A percentile compares a stretch with the other conserved stretches of the same genome.
These are phyloP conservation scores for Fusarium neocosmosporiellum DNA, from an alignment of 2,329 filamentous ascomycete genomes.

Conservation along the genomic window DNA sequence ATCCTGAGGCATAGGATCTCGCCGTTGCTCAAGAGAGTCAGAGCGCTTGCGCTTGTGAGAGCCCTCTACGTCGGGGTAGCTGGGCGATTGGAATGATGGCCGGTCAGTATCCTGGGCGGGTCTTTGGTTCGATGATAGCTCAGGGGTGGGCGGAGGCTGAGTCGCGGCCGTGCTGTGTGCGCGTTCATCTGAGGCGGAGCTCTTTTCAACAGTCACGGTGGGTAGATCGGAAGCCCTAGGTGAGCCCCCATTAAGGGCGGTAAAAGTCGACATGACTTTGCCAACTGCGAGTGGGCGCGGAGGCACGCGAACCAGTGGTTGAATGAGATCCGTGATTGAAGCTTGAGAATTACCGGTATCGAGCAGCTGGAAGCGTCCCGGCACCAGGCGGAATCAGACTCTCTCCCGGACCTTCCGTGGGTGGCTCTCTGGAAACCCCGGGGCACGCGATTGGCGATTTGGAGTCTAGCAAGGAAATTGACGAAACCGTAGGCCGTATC, in stretches of 20 bases:
- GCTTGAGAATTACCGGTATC: conserved; percentile 3
- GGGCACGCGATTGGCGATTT: conserved; percentile 1
- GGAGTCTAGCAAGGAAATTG: conserved; percentile 5
- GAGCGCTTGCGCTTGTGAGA: conserved; percentile 78
- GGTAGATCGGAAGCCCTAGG: conserved; percentile 54
- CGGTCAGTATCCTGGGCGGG: conserved; percentile 55
- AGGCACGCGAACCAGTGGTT: neutral
- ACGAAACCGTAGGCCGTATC: neutral
- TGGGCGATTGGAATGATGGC: conserved; percentile 53
- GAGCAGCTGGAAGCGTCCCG: conserved; percentile 4
- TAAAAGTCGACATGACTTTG: conserved; percentile 61
- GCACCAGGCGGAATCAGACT: conserved; percentile 15
- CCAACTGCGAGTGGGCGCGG: conserved; percentile 1
- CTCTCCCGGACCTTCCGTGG: conserved; percentile 32
- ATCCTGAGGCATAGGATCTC: conserved; percentile 50
- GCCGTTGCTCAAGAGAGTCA: conserved; percentile 64
- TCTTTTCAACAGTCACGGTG: conserved; percentile 44
- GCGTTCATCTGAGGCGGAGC: conserved; percentile 49
- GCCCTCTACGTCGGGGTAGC: conserved; percentile 58
- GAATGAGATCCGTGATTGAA: conserved; percentile 4
- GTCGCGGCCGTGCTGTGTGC: conserved; percentile 38
- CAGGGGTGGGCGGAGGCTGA: conserved; percentile 42
- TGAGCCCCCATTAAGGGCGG: conserved; percentile 63
- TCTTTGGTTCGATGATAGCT: conserved; percentile 51
- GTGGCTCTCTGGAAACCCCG: conserved; percentile 14